phyloP scores from a whole-genome alignment of 129 eudicot species.

The Erigeron canadensis region DNA sequence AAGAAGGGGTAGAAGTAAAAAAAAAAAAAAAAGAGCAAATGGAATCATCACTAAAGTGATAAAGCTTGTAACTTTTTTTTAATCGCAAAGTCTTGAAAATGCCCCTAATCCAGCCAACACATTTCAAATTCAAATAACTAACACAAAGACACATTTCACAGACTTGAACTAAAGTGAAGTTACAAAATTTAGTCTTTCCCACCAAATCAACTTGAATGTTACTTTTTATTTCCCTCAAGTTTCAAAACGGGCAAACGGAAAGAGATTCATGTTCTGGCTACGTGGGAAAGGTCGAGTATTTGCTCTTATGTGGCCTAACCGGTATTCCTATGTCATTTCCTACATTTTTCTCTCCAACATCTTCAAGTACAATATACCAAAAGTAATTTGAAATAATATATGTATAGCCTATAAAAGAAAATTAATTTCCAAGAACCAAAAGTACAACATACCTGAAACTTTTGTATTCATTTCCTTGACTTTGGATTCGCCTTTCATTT shows the following conservation, averaged over 20 bases:
- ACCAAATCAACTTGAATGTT: constrained; percentile 15
- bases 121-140: constrained; percentile 35
- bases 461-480: constrained; percentile 44
- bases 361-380: too few relatives aligned
- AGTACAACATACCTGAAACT: constrained; percentile 52
- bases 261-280: too few relatives aligned
- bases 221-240: background rate
- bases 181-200: constrained; percentile 13
- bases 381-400: too few relatives aligned
- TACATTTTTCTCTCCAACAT: too few relatives aligned
- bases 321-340: too few relatives aligned
- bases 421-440: background rate
- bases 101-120: constrained; percentile 14
- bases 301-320: too few relatives aligned
- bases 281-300: too few relatives aligned
- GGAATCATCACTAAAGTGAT: constrained; percentile 30
- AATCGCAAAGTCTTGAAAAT: constrained; percentile 10
- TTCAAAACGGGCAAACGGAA: background rate
- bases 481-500: constrained; percentile 36
- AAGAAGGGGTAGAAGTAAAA: constrained; percentile 22
- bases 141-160: constrained; percentile 3
- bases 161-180: constrained; percentile 6
- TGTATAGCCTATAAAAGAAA: background rate
- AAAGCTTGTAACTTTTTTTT: constrained; percentile 28
- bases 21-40: constrained; percentile 30